These are phyloP conservation scores for Sonneratia caseolaris DNA, from an alignment of 345 rosid species.

Conservation along the genomic window DNA sequence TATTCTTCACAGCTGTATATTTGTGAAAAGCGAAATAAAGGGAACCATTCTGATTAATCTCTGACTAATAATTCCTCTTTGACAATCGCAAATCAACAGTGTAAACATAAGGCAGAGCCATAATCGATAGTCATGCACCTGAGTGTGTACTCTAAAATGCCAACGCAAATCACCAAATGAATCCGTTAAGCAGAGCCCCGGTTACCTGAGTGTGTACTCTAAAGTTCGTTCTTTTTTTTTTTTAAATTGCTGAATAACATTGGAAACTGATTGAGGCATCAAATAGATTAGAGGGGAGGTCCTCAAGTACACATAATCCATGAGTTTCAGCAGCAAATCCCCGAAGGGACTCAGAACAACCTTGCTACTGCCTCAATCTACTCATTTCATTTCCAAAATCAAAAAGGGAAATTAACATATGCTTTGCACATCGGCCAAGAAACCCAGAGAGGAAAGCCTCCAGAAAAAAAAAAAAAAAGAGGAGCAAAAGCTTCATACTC, in stretches of 20 bases:
- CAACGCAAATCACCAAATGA: too few relatives aligned
- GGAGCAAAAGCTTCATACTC: slow-evolving; percentile 41
- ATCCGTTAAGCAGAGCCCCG: slow-evolving; percentile 24
- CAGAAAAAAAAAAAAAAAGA: background rate
- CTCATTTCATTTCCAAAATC: too few relatives aligned
- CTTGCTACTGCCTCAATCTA: background rate
- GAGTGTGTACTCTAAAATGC: slow-evolving; percentile 28
- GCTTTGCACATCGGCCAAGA: slow-evolving; percentile 58
- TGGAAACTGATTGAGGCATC: too few relatives aligned
- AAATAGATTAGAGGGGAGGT: too few relatives aligned
- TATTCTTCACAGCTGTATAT: background rate
- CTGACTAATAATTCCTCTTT: background rate
- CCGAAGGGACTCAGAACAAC: background rate
- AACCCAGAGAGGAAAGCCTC: slow-evolving; percentile 19
- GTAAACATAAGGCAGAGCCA: slow-evolving; percentile 72
- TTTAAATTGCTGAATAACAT: too few relatives aligned
- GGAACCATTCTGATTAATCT: background rate
- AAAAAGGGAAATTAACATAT: slow-evolving; percentile 22
- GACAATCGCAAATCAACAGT: slow-evolving; percentile 16
- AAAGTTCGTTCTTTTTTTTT: too few relatives aligned
- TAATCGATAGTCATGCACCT: slow-evolving; percentile 85
- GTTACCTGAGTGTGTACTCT: too few relatives aligned
- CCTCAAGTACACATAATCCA: too few relatives aligned
- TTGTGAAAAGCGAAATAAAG: background rate
- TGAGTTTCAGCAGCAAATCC: too few relatives aligned